Base-by-base conservation (phyloP, 306 rosid genomes). In the Dryas drummondii region DNA sequence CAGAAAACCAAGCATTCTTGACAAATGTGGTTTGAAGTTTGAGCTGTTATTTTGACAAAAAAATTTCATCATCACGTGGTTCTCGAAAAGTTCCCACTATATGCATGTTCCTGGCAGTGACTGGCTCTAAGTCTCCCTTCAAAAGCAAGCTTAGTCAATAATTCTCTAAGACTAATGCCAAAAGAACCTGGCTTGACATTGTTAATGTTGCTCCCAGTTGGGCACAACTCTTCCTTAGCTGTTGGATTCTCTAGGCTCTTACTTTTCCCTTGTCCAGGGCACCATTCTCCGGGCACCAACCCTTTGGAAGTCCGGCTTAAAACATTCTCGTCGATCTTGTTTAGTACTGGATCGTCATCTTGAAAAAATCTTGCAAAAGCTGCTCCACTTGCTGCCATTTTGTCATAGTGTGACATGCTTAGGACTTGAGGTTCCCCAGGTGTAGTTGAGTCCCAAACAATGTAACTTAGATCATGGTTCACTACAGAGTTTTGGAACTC, bases 291-390 rank as follows among this genome's bases (percentile, higher is more conserved):
- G 0, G 80, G 83, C 49, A 86, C 90, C 57, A 87, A 55, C 26
- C 82, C 88, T 73, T 79, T 45, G 1, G 76, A 76, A 1, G 74
- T 59, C 8, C 89, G 78, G 9, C 74, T 70, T 61, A 91, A 86
- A 50, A 87, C 57, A 44, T 70, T 74, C 46, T 64, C 84, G 76
- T 91, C 97, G 46, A 88, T 82, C 84, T 77, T 87, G 17, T 84
- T 79, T 2, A 87, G 79, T 65, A 88, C 70, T 4, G 68, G 56
- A 79, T 91, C 88, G 19, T 65, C 76, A 70, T 71, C 74, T 0
- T 48, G 84, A 59, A 91, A 84, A 8, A 88, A 89, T 16, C 88
- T 83, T 0, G 94, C 97, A 79, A 91, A 91, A 19, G 83, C 89
- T 11, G 92, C 89, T 0, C 81, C 86, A 27, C 51, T 79, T 66